Evolutionary conservation across 2,329 filamentous ascomycete genomes (phyloP).

Genomic region (Ascochyta lentis): DNA sequence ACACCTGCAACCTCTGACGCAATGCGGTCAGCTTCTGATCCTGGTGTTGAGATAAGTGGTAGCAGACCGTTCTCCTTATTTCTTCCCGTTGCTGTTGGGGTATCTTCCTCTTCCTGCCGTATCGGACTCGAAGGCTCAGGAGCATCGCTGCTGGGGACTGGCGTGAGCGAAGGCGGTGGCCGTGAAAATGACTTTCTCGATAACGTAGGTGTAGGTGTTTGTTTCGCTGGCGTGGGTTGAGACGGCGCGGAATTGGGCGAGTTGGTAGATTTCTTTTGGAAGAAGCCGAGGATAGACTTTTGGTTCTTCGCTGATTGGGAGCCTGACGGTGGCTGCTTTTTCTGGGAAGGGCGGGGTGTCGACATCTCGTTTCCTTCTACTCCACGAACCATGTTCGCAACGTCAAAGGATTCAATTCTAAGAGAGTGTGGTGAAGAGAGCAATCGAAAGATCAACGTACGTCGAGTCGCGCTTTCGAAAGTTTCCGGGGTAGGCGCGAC

Average conservation of each 20-base stretch:
- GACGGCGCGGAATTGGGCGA: conserved; percentile 52
- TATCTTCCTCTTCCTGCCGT: conserved; percentile 64
- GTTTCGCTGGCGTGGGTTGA: conserved; percentile 32
- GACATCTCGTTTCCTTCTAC: conserved; percentile 57
- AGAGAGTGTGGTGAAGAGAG: conserved; percentile 1
- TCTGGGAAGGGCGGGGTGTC: conserved; percentile 52
- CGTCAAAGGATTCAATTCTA: not conserved
- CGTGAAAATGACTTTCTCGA: conserved; percentile 44
- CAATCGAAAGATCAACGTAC: not conserved
- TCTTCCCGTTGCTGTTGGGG: conserved; percentile 49
- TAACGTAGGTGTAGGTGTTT: conserved; percentile 33
- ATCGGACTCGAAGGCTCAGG: conserved; percentile 72
- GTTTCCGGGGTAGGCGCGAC: conserved; percentile 10
- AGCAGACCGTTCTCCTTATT: conserved; percentile 61
- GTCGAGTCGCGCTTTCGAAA: conserved; percentile 10
- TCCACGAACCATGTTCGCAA: conserved; percentile 50
- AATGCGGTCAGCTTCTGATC: conserved; percentile 53
- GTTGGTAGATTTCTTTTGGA: conserved; percentile 66
- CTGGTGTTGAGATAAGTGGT: conserved; percentile 48
- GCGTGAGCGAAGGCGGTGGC: conserved; percentile 62
- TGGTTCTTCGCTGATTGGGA: conserved; percentile 66
- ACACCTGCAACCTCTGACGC: conserved; percentile 53
- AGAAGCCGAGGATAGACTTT: conserved; percentile 80
- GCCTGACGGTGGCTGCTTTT: conserved; percentile 54
- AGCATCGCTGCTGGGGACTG: conserved; percentile 81